These are phyloP conservation scores for Spatholobus suberectus DNA, from an alignment of 306 rosid genomes.

Conservation along the genomic window DNA sequence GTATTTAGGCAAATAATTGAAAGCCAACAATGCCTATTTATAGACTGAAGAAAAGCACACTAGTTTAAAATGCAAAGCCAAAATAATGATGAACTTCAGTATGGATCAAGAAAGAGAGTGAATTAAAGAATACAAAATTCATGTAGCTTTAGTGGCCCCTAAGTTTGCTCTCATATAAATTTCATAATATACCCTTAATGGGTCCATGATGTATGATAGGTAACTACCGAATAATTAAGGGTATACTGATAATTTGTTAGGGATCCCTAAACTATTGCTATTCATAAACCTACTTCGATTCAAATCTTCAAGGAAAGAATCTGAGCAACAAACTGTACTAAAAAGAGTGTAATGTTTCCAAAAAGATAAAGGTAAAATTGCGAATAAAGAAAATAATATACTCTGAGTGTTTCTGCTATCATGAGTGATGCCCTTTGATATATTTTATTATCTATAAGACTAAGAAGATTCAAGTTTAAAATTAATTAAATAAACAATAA, in stretches of 20 bases:
- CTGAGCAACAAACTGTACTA: neutral
- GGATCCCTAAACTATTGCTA: neutral
- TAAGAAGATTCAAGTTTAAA: neutral
- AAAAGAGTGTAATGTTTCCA: neutral
- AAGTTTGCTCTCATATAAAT: neutral
- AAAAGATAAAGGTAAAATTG: constrained; percentile 33
- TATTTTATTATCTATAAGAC: neutral
- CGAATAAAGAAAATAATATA: constrained; percentile 32
- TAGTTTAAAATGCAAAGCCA: neutral
- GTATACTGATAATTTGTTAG: neutral
- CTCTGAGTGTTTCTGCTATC: constrained; percentile 26
- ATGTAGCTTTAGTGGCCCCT: constrained; percentile 34
- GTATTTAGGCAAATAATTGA: neutral
- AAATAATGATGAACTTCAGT: neutral
- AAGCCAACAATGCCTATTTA: constrained; percentile 24
- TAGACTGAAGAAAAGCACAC: constrained; percentile 18
- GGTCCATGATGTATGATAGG: neutral
- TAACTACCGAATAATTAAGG: neutral
- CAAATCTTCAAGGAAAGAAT: constrained; percentile 32
- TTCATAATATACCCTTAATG: constrained; percentile 12
- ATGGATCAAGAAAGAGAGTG: neutral
- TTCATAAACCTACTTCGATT: neutral
- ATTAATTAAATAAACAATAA: neutral
- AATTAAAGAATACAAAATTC: neutral
- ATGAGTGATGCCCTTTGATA: neutral